Evolutionary conservation across 306 rosid species (phyloP).

Genomic region (Malus fusca): DNA sequence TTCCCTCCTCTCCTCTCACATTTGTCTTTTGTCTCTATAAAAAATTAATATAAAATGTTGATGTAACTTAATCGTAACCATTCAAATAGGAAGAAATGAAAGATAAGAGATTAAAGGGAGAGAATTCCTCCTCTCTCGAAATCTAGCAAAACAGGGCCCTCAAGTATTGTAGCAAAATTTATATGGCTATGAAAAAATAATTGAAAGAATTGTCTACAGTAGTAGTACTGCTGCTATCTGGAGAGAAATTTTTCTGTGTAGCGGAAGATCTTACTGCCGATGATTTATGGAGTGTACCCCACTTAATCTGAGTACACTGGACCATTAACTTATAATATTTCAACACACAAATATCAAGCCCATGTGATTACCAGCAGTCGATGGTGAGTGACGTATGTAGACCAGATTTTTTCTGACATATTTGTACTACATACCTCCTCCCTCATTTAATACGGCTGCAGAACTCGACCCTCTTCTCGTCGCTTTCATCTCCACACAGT

Average conservation of each 20-base stretch:
- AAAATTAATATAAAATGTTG: no score
- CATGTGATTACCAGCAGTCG: slow-evolving; percentile 23
- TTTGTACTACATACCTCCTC: slow-evolving; percentile 16
- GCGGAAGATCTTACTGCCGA: background rate
- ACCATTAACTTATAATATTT: background rate
- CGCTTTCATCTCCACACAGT: background rate
- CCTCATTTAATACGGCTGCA: slow-evolving; percentile 17
- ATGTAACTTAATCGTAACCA: no score
- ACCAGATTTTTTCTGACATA: background rate
- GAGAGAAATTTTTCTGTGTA: no score
- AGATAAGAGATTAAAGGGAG: no score
- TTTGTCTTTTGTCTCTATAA: no score
- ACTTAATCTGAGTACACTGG: background rate
- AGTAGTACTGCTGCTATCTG: background rate
- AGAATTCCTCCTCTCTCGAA: background rate
- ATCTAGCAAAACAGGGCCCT: background rate
- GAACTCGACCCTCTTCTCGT: background rate
- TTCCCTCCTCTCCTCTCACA: no score
- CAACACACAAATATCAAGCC: slow-evolving; percentile 9
- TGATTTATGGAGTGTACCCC: slow-evolving; percentile 14
- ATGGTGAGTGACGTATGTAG: slow-evolving; percentile 8
- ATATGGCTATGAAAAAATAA: background rate
- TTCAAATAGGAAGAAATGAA: accelerated
- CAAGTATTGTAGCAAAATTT: background rate
- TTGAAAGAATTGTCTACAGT: background rate